A percentile compares a stretch with the other conserved stretches of the same genome.
Evolutionary conservation across 108 stramenopile genomes (phyloP).

Genomic region (Asterionellopsis glacialis): DNA sequence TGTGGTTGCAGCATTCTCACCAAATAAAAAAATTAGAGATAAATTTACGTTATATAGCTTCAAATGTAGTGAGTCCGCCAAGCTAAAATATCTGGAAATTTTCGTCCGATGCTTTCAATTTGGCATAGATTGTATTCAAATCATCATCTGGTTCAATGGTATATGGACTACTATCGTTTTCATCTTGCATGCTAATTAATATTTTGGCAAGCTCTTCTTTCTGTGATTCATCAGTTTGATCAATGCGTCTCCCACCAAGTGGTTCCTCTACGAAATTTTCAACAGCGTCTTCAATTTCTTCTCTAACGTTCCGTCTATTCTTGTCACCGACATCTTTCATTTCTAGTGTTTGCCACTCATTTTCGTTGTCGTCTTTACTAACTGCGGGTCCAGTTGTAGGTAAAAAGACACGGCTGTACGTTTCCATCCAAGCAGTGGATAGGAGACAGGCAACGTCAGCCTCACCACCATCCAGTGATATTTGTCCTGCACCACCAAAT

Average conservation of each 20-base stretch:
- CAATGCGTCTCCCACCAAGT: conserved; percentile 48
- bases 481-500: conserved; percentile 54
- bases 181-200: conserved; percentile 42
- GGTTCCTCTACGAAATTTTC: conserved; percentile 48
- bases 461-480: conserved; percentile 39
- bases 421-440: conserved; percentile 86
- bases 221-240: conserved; percentile 37
- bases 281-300: conserved; percentile 64
- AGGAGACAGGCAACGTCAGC: conserved; percentile 81
- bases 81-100: conserved; percentile 50
- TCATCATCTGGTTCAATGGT: conserved; percentile 41
- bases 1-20: too few species aligned
- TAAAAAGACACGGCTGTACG: conserved; percentile 70
- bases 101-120: conserved; percentile 41
- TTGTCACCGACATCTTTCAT: conserved; percentile 25
- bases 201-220: conserved; percentile 33
- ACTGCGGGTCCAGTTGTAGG: conserved; percentile 70
- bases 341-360: conserved; percentile 35
- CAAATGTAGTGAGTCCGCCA: too few species aligned
- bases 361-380: conserved; percentile 45
- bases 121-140: conserved; percentile 40
- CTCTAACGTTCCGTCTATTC: conserved; percentile 45
- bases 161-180: conserved; percentile 26
- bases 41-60: too few species aligned
- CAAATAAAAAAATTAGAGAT: too few species aligned